These are phyloP conservation scores for Boletus insuetus DNA, from an alignment of 768 basidiomycete genomes.

Conservation along the genomic window DNA sequence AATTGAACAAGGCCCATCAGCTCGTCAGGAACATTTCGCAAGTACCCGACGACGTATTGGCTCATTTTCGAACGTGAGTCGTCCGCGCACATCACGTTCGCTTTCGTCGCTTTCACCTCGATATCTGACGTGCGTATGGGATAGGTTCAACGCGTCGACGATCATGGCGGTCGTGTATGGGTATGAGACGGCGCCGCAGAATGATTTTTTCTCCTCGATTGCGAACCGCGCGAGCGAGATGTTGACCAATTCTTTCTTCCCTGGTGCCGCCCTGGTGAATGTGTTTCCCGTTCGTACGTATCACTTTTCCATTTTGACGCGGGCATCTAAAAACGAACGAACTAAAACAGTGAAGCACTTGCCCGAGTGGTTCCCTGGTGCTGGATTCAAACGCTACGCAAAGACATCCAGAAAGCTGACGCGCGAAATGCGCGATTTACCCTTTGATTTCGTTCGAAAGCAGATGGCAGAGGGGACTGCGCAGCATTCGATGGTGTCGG, in stretches of 20 bases:
- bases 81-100: too few relatives aligned
- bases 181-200: slow-evolving; percentile 21
- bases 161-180: slow-evolving; percentile 34
- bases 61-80: slow-evolving; percentile 21
- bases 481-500: slow-evolving; percentile 19
- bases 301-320: background rate
- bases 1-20: slow-evolving; percentile 30
- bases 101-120: background rate
- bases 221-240: slow-evolving; percentile 31
- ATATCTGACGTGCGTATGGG: slow-evolving; percentile 6
- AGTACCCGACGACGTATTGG: slow-evolving; percentile 26
- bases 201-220: slow-evolving; percentile 31
- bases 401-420: slow-evolving; percentile 18
- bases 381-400: slow-evolving; percentile 34
- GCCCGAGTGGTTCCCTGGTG: slow-evolving; percentile 42
- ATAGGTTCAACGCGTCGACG: slow-evolving; percentile 25
- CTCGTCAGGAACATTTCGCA: slow-evolving; percentile 30
- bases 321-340: background rate
- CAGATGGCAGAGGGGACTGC: slow-evolving; percentile 26
- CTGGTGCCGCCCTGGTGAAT: slow-evolving; percentile 32
- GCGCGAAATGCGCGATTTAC: slow-evolving; percentile 25
- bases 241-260: slow-evolving; percentile 26
- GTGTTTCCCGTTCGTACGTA: slow-evolving; percentile 28
- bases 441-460: slow-evolving; percentile 32
- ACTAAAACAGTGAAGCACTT: slow-evolving; percentile 30